Conservation (phyloP, 2,329 filamentous ascomycete species). For the Eurotiales sp. region DNA sequence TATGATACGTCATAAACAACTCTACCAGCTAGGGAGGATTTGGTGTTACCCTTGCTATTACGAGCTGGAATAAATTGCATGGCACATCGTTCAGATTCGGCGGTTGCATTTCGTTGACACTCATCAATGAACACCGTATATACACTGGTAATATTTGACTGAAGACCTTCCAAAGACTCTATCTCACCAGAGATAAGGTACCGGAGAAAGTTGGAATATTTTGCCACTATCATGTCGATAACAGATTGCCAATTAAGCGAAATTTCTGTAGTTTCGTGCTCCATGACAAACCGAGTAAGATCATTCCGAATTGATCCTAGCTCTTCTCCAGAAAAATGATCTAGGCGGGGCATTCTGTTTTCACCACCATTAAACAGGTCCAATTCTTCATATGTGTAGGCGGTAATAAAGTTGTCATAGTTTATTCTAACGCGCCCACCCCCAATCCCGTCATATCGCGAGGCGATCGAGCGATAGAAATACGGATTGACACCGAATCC, state of each 20-base stretch:
- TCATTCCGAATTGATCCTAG: constrained; percentile 42
- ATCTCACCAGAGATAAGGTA: constrained; percentile 26
- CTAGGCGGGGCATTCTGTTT: constrained; percentile 38
- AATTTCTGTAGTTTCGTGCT: constrained; percentile 25
- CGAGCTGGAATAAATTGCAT: constrained; percentile 29
- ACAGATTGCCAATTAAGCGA: constrained; percentile 63
- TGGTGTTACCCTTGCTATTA: background rate
- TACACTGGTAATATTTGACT: constrained; percentile 25
- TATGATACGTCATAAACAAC: constrained; percentile 29
- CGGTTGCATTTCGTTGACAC: constrained; percentile 22
- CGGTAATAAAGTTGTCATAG: constrained; percentile 49
- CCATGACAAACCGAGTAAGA: constrained; percentile 42
- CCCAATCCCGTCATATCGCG: constrained; percentile 31
- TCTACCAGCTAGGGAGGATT: constrained; percentile 21
- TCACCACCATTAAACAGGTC: constrained; percentile 37
- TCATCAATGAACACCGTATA: constrained; percentile 36
- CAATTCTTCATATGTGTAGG: constrained; percentile 39
- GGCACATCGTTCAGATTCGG: constrained; percentile 31
- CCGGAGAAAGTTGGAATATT: constrained; percentile 57
- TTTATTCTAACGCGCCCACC: constrained; percentile 43
- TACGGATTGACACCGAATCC: constrained; percentile 6
- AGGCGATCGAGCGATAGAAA: constrained; percentile 25
- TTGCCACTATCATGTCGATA: constrained; percentile 61
- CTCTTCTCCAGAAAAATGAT: constrained; percentile 25
- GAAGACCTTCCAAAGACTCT: constrained; percentile 21